Conservation (phyloP, 116 monocot species). For the Thalassia testudinum region DNA sequence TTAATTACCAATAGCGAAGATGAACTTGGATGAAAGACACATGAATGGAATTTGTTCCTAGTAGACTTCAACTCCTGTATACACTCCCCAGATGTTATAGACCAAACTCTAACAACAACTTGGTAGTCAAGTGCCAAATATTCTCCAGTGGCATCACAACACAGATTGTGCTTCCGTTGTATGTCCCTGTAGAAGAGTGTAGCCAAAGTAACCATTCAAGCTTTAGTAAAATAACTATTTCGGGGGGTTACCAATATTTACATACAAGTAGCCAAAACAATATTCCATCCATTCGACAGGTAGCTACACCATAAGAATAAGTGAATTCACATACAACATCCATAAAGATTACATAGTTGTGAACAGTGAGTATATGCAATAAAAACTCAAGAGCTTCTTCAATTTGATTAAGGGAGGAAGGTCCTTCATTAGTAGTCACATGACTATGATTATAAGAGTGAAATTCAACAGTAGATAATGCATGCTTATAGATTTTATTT, state of each 20-base stretch:
- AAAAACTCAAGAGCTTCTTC: conserved; percentile 28
- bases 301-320: neutral
- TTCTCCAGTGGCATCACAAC: conserved; percentile 87
- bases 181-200: conserved; percentile 61
- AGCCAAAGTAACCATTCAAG: too few relatives aligned
- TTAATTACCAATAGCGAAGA: conserved; percentile 66
- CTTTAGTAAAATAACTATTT: neutral
- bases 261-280: neutral
- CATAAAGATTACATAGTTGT: conserved; percentile 53
- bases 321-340: conserved; percentile 50
- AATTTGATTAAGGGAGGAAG: too few relatives aligned
- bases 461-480: too few relatives aligned
- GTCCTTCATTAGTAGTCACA: too few relatives aligned
- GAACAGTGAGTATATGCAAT: conserved; percentile 42
- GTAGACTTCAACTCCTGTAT: conserved; percentile 75
- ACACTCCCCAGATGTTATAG: conserved; percentile 51
- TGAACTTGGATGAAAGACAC: conserved; percentile 83
- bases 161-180: conserved; percentile 49
- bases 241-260: neutral
- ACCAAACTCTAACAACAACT: conserved; percentile 84
- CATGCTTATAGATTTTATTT: too few relatives aligned
- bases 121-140: conserved; percentile 68
- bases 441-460: too few relatives aligned
- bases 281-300: neutral
- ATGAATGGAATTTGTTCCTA: conserved; percentile 85